Evolutionary conservation across 768 basidiomycete genomes (phyloP), one percentile per base, ranked within the genome.

Genomic region (Mycena amicta): DNA sequence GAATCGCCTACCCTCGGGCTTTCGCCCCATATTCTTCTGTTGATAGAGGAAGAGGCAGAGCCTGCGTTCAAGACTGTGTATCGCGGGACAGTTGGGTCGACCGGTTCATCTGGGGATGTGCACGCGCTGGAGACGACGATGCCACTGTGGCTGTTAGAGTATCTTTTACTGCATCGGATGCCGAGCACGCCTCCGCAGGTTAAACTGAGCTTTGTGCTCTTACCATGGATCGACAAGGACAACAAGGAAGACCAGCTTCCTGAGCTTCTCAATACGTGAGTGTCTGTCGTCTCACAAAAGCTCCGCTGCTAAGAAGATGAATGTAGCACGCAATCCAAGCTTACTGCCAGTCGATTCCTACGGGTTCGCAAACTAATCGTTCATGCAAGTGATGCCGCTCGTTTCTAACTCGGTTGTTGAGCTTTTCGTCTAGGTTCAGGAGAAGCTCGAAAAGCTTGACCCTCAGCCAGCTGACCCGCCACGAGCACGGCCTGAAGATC

Each of bases 141-240:
- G 79, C 96, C 96, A 3, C 67, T 87, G 63, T 98, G 96, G 96
- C 74, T 97, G 49, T 75, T 93, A 51, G 93, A 98, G 70, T 96
- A 89, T 66, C 73, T 98, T 37, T 78, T 98, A 37, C 73, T 85
- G 15, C 89, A 90, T 63, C 86, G 83, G 67, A 74, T 79, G 54
- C 74, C 82, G 15, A 63, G 80, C 26, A 67, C 78, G 0, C 82
- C 85, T 16, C 76, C 81, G 4, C 68, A 78, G 13, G 76, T 82
- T 52, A 99, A 98, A 76, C 70, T 98, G 43, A 92, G 93, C 65
- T 99, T 98, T 69, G 84, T 96, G 20, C 73, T 99, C 33, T 76
- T 95, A 60, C 94, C 95, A 1, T 91, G 84, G 83, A 76, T 73
- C 2, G 80, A 75, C 57, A 82, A 83, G 58, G 83, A 87, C 52